These are phyloP conservation scores for Fusarium acutatum DNA, from an alignment of 2,329 filamentous ascomycete species.

Conservation along the genomic window DNA sequence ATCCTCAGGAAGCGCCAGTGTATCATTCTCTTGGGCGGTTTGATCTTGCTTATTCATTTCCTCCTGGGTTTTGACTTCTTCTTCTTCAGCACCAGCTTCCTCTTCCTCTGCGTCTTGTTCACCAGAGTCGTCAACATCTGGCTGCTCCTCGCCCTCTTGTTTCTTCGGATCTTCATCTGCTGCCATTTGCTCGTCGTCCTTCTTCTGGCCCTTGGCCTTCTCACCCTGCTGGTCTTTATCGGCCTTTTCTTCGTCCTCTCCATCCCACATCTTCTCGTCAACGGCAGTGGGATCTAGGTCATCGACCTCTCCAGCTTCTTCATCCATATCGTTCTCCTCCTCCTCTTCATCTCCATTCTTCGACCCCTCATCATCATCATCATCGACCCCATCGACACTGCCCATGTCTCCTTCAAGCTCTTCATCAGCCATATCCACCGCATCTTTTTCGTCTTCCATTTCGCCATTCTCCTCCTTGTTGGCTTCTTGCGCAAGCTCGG, in stretches of 20 bases:
- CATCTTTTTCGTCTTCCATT: conserved; percentile 83
- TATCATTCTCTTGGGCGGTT: conserved; percentile 82
- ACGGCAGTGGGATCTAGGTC: conserved; percentile 89
- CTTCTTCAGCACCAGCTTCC: conserved; percentile 69
- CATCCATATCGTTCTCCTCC: conserved; percentile 80
- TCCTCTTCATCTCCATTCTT: conserved; percentile 71
- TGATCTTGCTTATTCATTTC: conserved; percentile 72
- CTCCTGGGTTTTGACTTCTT: conserved; percentile 63
- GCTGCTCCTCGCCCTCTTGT: conserved; percentile 49
- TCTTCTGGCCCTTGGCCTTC: conserved; percentile 73
- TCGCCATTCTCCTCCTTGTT: conserved; percentile 71
- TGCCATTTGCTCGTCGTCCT: conserved; percentile 68
- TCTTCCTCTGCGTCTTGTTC: conserved; percentile 62
- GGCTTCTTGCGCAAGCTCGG: conserved; percentile 87
- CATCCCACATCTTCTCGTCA: conserved; percentile 99
- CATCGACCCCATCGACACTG: conserved; percentile 68
- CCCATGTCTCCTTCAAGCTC: conserved; percentile 89
- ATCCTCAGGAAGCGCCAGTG: conserved; percentile 85
- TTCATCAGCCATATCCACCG: conserved; percentile 90
- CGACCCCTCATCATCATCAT: conserved; percentile 66
- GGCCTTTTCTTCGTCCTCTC: conserved; percentile 78
- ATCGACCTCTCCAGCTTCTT: conserved; percentile 90
- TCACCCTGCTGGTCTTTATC: conserved; percentile 85
- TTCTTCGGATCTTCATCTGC: conserved; percentile 67
- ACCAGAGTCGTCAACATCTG: conserved; percentile 56